Base-by-base conservation (phyloP, 768 basidiomycete species). In the Psilocybe cubensis region DNA sequence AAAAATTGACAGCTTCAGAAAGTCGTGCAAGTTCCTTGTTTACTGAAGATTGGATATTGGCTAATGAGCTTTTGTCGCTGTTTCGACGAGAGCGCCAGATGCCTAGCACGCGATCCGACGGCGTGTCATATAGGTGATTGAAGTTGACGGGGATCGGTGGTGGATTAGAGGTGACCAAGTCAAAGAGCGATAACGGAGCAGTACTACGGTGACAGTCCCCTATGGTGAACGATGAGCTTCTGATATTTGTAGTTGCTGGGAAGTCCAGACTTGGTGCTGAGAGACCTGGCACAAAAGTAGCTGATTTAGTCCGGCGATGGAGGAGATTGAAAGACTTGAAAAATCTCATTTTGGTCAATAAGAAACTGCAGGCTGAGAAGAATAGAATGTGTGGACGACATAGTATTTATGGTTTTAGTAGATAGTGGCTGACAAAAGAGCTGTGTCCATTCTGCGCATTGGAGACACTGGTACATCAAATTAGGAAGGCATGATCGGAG, bases 291-390 rank as follows among this genome's bases (percentile, higher is more conserved):
- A 72, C 66, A 50, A 79, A 74, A 20, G 76, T 74, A 31, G 74
- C 80, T 18, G 82, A 83, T 65, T 74, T 79, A 52, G 79, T 72
- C 57, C 73, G 76, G 63, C 80, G 79, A 60, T 83, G 77, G 23
- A 80, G 76, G 24, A 81, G 69, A 59, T 70, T 71, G 64, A 76
- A 74, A 20, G 72, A 67, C 58, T 73, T 76, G 72, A 81, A 80
- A 63, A 81, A 78, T 4, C 74, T 76, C 81, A 82, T 83, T 31
- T 21, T 52, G 33, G 35, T 17, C 14, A 49, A 18, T 25, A 51
- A 27, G 49, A 18, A 40, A n/a, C 27, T n/a, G n/a, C n/a, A n/a
- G n/a, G n/a, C n/a, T 17, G 14, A 38, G 52, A 49, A 27, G 42
- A 35, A 23, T n/a, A 27, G 18, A 25, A n/a, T 23, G 24, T 24